Percentiles rank a stretch among this genome's conserved stretches.
Conservation (phyloP, 805 yeast species). For the Candida anglica region DNA sequence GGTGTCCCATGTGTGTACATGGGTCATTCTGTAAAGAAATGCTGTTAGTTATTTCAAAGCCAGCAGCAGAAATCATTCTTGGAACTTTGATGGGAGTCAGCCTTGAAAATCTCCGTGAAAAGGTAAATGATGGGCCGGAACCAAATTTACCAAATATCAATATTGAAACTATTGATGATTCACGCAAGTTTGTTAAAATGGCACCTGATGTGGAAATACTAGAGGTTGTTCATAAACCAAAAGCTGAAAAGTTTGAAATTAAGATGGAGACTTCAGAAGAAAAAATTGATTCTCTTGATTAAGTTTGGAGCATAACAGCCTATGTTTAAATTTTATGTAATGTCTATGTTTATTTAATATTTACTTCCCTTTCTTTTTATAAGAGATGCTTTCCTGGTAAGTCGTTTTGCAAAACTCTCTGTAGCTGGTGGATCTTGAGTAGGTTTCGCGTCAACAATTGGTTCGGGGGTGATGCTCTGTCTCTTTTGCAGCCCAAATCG, state of each 20-base stretch:
- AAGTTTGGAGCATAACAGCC: too few relatives aligned
- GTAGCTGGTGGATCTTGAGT: slow-evolving; percentile 9
- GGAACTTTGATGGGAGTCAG: slow-evolving; percentile 56
- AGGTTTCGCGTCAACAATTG: too few relatives aligned
- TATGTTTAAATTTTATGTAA: background rate
- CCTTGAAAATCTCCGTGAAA: slow-evolving; percentile 37
- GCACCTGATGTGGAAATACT: slow-evolving; percentile 50
- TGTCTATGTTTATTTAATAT: slow-evolving; percentile 6
- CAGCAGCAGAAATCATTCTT: slow-evolving; percentile 72
- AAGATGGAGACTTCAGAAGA: too few relatives aligned
- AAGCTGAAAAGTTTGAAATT: background rate
- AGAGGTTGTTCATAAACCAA: slow-evolving; percentile 5
- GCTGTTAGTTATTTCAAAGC: slow-evolving; percentile 79
- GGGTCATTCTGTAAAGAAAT: slow-evolving; percentile 77
- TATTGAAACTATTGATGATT: slow-evolving; percentile 65
- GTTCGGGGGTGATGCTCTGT: too few relatives aligned
- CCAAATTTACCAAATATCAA: slow-evolving; percentile 63
- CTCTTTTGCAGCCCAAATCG: too few relatives aligned
- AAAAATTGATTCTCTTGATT: too few relatives aligned
- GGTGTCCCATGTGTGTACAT: slow-evolving; percentile 86
- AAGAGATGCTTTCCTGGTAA: slow-evolving; percentile 33
- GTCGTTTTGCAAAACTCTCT: slow-evolving; percentile 26
- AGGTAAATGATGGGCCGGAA: slow-evolving; percentile 69
- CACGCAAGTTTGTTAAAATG: slow-evolving; percentile 54
- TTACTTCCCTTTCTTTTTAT: slow-evolving; percentile 16